Conservation (phyloP, 768 basidiomycete genomes). For the Holtermannia corniformis region DNA sequence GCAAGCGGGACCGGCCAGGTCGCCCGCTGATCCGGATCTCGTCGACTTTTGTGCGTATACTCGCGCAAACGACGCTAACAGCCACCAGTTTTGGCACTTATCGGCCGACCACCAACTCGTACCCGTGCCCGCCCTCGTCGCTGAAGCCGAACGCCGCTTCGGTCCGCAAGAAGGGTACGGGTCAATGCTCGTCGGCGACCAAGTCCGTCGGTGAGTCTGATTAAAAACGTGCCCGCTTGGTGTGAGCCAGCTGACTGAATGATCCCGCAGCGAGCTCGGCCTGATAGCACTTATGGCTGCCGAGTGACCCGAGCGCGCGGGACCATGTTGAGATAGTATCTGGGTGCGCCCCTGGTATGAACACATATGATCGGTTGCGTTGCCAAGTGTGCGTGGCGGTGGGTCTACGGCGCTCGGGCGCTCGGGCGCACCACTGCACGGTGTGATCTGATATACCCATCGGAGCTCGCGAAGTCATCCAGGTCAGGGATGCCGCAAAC, state of each 20-base stretch:
- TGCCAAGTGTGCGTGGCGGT: no score
- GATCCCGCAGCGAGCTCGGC: slow-evolving; percentile 29
- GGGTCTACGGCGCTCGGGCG: no score
- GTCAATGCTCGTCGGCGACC: slow-evolving; percentile 78
- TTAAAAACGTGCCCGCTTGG: background rate
- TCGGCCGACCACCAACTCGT: slow-evolving; percentile 72
- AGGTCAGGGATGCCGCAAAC: no score
- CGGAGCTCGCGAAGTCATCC: no score
- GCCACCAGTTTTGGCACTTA: slow-evolving; percentile 70
- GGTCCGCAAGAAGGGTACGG: slow-evolving; percentile 49
- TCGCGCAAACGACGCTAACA: background rate
- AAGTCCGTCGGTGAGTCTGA: slow-evolving; percentile 52
- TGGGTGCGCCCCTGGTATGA: background rate
- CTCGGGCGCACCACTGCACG: no score
- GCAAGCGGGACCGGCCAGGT: slow-evolving; percentile 53
- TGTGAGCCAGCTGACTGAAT: background rate
- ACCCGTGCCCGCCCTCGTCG: slow-evolving; percentile 52
- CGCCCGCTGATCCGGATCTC: slow-evolving; percentile 93
- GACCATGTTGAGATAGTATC: background rate
- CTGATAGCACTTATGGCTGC: slow-evolving; percentile 34
- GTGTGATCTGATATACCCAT: no score
- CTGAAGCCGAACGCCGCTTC: slow-evolving; percentile 47
- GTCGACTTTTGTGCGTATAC: slow-evolving; percentile 58
- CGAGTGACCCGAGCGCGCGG: background rate
- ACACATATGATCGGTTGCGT: no score